phyloP scores from a whole-genome alignment of 495 filamentous ascomycete species.

The Oidiodendron maius region DNA sequence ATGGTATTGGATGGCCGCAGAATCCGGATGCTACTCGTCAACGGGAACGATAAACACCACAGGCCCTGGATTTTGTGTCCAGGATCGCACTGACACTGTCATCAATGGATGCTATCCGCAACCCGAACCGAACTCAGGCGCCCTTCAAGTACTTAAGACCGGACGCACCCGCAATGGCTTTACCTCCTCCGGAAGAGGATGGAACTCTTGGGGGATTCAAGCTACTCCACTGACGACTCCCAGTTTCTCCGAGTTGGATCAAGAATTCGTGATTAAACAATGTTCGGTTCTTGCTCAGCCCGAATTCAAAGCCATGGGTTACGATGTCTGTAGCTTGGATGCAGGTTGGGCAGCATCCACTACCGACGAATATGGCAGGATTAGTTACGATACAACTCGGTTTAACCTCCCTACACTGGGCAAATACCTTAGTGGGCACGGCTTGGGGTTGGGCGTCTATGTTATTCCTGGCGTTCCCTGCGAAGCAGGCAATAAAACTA shows the following conservation, averaged over 20 bases:
- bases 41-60: background rate
- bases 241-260: background rate
- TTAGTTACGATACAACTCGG: constrained; percentile 19
- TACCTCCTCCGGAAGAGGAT: constrained; percentile 15
- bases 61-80: constrained; percentile 1
- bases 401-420: constrained; percentile 21
- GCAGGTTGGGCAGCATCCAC: constrained; percentile 19
- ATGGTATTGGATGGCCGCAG: constrained; percentile 18
- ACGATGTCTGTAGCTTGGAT: constrained; percentile 21
- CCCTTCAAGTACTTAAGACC: constrained; percentile 1
- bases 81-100: background rate
- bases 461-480: constrained; percentile 24
- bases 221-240: constrained; percentile 2
- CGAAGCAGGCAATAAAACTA: constrained; percentile 18
- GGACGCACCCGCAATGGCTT: constrained; percentile 15
- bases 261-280: constrained; percentile 4
- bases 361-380: constrained; percentile 21
- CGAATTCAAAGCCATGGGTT: background rate
- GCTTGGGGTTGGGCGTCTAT: constrained; percentile 25
- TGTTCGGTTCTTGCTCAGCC: constrained; percentile 7
- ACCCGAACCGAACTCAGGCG: background rate
- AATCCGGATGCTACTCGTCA: constrained; percentile 3
- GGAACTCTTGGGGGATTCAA: constrained; percentile 22
- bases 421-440: constrained; percentile 20
- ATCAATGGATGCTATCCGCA: constrained; percentile 5